phyloP scores from a whole-genome alignment of 805 yeast genomes.

The Hanseniaspora lachancei region DNA sequence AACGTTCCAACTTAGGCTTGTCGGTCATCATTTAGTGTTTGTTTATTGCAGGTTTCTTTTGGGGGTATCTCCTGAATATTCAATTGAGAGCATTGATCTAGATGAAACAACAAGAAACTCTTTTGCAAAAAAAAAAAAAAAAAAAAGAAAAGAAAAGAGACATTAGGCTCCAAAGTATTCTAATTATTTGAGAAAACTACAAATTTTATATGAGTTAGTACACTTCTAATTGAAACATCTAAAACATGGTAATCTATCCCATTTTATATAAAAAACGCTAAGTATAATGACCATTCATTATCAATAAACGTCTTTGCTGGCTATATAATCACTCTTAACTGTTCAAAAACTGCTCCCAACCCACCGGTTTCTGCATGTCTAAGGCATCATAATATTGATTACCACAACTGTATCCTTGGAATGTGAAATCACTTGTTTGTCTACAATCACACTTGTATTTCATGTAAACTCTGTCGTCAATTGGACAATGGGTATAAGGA shows the following conservation, averaged over 20 bases:
- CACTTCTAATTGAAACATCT: no score
- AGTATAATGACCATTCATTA: no score
- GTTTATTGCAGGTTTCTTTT: neutral
- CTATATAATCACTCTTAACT: neutral
- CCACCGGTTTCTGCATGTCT: constrained; percentile 41
- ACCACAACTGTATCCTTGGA: constrained; percentile 58
- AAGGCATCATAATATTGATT: constrained; percentile 42
- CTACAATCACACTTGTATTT: constrained; percentile 61
- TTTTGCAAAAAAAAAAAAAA: no score
- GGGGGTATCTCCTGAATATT: no score
- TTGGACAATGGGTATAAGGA: constrained; percentile 67
- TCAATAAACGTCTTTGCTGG: no score
- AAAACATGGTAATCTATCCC: neutral
- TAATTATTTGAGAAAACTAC: no score
- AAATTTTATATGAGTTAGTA: no score
- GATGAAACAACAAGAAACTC: neutral
- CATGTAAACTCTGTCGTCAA: constrained; percentile 44
- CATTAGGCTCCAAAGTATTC: no score
- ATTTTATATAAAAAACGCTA: neutral
- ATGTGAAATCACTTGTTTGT: constrained; percentile 58
- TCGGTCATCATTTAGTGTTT: constrained; percentile 9
- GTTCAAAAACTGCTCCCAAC: constrained; percentile 37
- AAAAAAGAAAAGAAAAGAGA: no score
- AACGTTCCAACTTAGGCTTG: constrained; percentile 23
- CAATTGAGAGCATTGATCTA: neutral